A percentile compares a stretch with the other conserved stretches of the same genome.
These are phyloP conservation scores for Dioszegia hungarica DNA, from an alignment of 768 basidiomycete genomes.

Conservation along the genomic window DNA sequence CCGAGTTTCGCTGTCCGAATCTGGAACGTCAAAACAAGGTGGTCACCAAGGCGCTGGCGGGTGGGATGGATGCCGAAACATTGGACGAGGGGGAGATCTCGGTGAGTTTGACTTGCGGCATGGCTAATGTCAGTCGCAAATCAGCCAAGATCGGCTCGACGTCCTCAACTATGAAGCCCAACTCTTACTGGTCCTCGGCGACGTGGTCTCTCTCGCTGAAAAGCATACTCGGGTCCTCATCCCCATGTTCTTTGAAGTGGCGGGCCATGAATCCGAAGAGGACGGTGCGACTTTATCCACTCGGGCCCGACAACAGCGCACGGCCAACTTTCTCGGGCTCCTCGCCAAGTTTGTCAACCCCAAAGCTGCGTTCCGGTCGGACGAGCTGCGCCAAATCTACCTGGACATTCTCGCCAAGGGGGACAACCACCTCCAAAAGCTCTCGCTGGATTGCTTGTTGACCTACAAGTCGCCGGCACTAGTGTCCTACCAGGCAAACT, in stretches of 20 bases:
- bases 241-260: conserved; percentile 66
- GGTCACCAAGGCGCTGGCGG: conserved; percentile 15
- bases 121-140: conserved; percentile 40
- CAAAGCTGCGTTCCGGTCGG: conserved; percentile 72
- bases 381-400: conserved; percentile 64
- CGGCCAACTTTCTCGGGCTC: conserved; percentile 72
- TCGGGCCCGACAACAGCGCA: conserved; percentile 46
- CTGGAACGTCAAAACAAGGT: conserved; percentile 21
- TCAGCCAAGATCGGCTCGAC: conserved; percentile 61
- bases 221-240: conserved; percentile 82
- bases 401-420: conserved; percentile 74
- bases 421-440: conserved; percentile 68
- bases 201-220: conserved; percentile 68
- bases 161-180: conserved; percentile 71
- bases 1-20: conserved; percentile 47
- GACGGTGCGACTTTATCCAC: conserved; percentile 27
- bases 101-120: conserved; percentile 46
- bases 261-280: too few relatives aligned
- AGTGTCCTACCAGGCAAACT: conserved; percentile 58
- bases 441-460: conserved; percentile 71
- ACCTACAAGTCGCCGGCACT: conserved; percentile 70
- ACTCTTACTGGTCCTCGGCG: conserved; percentile 65
- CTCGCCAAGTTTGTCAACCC: conserved; percentile 89
- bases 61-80: too few relatives aligned
- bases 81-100: conserved; percentile 54